Evolutionary conservation across 352 stramenopile species (phyloP).

Genomic region (Saprolegnia parasitica): DNA sequence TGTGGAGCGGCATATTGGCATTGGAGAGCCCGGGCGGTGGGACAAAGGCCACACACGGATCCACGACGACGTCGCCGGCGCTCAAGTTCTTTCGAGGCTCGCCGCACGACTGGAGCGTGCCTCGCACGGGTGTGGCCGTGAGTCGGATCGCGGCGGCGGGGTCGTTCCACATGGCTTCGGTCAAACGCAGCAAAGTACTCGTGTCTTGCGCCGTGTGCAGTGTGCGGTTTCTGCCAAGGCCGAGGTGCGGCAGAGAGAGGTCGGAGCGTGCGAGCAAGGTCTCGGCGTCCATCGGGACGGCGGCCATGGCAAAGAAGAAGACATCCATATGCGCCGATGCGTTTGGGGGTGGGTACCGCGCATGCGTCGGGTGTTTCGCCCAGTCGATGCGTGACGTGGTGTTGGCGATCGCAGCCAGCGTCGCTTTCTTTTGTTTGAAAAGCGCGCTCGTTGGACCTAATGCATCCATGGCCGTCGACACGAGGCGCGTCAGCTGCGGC

Average conservation of each 20-base stretch:
- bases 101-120: background rate
- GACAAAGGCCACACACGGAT: constrained; percentile 2
- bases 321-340: constrained; percentile 19
- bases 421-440: background rate
- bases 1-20: background rate
- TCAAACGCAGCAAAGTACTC: background rate
- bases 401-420: background rate
- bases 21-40: background rate
- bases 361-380: background rate
- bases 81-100: background rate
- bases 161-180: background rate
- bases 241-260: constrained; percentile 4
- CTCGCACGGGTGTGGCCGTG: background rate
- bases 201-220: constrained; percentile 7
- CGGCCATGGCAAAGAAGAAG: constrained; percentile 19
- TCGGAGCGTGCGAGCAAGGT: background rate
- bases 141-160: background rate
- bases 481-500: background rate
- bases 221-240: background rate
- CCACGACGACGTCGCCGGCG: background rate
- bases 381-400: constrained; percentile 5
- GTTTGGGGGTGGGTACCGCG: constrained; percentile 17
- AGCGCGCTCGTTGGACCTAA: background rate
- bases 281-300: background rate
- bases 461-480: background rate